These are phyloP conservation scores for Suillus variegatus DNA, from an alignment of 768 basidiomycete species.

Conservation along the genomic window DNA sequence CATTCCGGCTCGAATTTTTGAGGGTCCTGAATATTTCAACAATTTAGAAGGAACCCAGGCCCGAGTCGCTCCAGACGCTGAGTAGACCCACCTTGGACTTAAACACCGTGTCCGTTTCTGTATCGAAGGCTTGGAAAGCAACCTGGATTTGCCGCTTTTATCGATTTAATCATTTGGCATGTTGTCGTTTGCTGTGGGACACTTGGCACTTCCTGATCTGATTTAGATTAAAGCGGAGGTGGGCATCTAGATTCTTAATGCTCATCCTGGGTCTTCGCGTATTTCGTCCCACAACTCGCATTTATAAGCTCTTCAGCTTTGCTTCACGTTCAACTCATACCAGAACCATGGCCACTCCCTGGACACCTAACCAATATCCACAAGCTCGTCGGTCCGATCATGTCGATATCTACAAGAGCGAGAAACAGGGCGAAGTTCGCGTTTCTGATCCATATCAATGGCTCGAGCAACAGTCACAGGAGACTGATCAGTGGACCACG, in stretches of 20 bases:
- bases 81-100: constrained; percentile 6
- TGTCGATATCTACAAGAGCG: constrained; percentile 69
- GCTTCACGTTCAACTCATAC: constrained; percentile 16
- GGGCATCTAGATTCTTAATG: constrained; percentile 15
- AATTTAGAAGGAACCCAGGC: constrained; percentile 16
- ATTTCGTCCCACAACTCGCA: constrained; percentile 22
- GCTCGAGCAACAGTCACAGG: constrained; percentile 64
- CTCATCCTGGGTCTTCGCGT: constrained; percentile 14
- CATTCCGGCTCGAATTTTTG: background rate
- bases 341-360: constrained; percentile 40
- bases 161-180: constrained; percentile 23
- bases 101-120: constrained; percentile 9
- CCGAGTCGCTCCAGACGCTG: constrained; percentile 1
- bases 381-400: constrained; percentile 63
- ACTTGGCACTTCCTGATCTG: constrained; percentile 31
- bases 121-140: constrained; percentile 10
- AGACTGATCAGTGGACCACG: constrained; percentile 66
- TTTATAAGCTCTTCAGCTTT: constrained; percentile 23
- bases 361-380: constrained; percentile 65
- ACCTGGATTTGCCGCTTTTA: constrained; percentile 11
- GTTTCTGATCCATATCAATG: constrained; percentile 76
- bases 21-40: constrained; percentile 6
- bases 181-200: constrained; percentile 21
- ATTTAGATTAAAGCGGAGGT: constrained; percentile 22
- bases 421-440: constrained; percentile 56